Evolutionary conservation across 805 yeast genomes (phyloP).

Genomic region (Brettanomyces sp.): DNA sequence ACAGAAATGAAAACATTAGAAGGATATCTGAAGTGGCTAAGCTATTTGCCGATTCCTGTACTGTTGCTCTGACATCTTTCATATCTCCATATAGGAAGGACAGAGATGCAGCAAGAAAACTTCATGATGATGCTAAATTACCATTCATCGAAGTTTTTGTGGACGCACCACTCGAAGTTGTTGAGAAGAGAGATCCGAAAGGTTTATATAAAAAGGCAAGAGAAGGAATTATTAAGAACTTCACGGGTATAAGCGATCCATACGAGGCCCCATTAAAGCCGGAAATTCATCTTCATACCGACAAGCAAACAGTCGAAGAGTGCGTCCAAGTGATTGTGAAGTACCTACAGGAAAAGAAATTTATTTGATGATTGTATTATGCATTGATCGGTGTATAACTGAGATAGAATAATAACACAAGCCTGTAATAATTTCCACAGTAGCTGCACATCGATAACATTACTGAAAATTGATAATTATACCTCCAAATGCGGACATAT

Average conservation of each 20-base stretch:
- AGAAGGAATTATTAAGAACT: constrained; percentile 87
- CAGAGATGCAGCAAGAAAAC: constrained; percentile 75
- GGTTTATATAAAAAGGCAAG: constrained; percentile 95
- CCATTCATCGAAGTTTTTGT: constrained; percentile 88
- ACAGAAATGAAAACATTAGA: constrained; percentile 90
- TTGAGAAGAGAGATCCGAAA: constrained; percentile 96
- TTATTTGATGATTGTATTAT: not conserved
- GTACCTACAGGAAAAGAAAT: constrained; percentile 34
- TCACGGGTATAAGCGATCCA: constrained; percentile 94
- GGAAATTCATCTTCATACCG: constrained; percentile 74
- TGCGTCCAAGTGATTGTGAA: constrained; percentile 65
- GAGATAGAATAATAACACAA: no score
- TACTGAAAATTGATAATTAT: no score
- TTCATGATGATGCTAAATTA: constrained; percentile 65
- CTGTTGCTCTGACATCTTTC: constrained; percentile 82
- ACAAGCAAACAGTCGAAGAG: constrained; percentile 65
- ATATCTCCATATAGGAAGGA: constrained; percentile 86
- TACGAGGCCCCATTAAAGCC: constrained; percentile 86
- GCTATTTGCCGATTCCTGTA: constrained; percentile 87
- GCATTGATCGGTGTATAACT: no score
- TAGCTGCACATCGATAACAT: no score
- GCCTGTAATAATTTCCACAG: no score
- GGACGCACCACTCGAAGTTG: constrained; percentile 89
- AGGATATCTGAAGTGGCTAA: constrained; percentile 92
- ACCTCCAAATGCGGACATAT: no score